Base-by-base conservation (phyloP, 768 basidiomycete species). In the Nidularia pulvinata region DNA sequence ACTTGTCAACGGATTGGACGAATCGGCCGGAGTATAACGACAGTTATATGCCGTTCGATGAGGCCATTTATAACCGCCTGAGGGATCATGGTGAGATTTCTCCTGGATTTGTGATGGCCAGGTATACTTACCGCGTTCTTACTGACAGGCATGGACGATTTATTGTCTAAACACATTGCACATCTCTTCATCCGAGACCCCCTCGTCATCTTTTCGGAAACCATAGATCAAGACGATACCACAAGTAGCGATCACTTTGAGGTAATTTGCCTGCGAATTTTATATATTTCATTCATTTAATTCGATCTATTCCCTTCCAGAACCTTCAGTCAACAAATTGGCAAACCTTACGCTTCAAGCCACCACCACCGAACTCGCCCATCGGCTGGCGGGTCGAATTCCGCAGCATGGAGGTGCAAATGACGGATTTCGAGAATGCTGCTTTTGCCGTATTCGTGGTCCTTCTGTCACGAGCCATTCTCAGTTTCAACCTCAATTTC, bases 361-460 rank as follows among this genome's bases (percentile, higher is more conserved):
- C 97, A 2, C 97, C 97, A 10, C 96, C 97, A 30, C 88, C 92
- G 4, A 87, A 91, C 51, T 94, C 96, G 5, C 68, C 85, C 6
- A 98, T 98, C 51, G 97, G 96, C 33, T 99, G 97, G 97, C 81
- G 97, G 39, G 96, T 98, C 4, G 97, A 99, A 68, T 99, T 99
- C 72, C 81, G 97, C 53, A 93, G 91, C 67, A 98, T 98, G 97
- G 97, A 99, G 68, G 95, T 98, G 2, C 97, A 98, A 65, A 83
- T 98, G 66, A 98, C 97, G 7, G 97, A 99, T 72, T 99, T 95
- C 63, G 97, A 98, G 75, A 99, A 99, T 66, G 97, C 97, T 1
- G 95, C 97, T 5, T 98, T 94, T 68, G 85, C 94, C 34, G 84
- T 98, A 44, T 98, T 99, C 71, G 82, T 96, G 49, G 95, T 98